Base-by-base conservation (phyloP, 768 basidiomycete species). In the Crassisporium funariophilum region DNA sequence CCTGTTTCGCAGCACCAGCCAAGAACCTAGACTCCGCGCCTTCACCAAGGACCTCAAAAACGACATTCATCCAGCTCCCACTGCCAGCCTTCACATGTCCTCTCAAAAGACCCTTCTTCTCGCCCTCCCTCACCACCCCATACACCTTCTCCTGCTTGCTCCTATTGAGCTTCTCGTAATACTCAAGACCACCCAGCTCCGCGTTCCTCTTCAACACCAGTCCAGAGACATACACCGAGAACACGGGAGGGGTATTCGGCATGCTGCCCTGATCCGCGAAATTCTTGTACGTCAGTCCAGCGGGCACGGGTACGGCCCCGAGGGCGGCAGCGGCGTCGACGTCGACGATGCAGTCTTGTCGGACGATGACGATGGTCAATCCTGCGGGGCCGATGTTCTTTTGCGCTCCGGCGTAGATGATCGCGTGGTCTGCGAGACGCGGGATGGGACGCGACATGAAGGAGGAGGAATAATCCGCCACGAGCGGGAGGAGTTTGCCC, bases 341-440 rank as follows among this genome's bases (percentile, higher is more conserved):
- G 62, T 90, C 91, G 61, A 95, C 92, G 60, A 98, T 74, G 63
- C 95, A 87, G 69, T 97, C 94, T 49, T 95, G 83, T n/a, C 91
- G 82, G 16, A 98, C 91, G 70, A 99, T 97, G 57, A 95, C 73
- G 65, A 99, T 81, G 11, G 92, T 93, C 17, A 97, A 72, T 1
- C 97, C 97, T 0, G 97, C 86, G 2, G 97, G 97, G 6, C 95
- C 95, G 41, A 98, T 72, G 66, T 99, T 99, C 76, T 99, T 99
- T 71, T 99, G 97, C 17, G 89, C 97, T 37, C 97, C 97, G 5
- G 95, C 97, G 64, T 86, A 98, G 58, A 99, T 88, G 61, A 98
- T 76, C 4, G 93, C 95, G 66, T 98, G 94, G 66, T 90, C 89
- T 21, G 83, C 84, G 49, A 98, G 76, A 52, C 79, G 80, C 9